Percentiles rank a stretch among this genome's conserved stretches.
Conservation (phyloP, 2,329 filamentous ascomycete genomes). For the Trichoderma sp. region DNA sequence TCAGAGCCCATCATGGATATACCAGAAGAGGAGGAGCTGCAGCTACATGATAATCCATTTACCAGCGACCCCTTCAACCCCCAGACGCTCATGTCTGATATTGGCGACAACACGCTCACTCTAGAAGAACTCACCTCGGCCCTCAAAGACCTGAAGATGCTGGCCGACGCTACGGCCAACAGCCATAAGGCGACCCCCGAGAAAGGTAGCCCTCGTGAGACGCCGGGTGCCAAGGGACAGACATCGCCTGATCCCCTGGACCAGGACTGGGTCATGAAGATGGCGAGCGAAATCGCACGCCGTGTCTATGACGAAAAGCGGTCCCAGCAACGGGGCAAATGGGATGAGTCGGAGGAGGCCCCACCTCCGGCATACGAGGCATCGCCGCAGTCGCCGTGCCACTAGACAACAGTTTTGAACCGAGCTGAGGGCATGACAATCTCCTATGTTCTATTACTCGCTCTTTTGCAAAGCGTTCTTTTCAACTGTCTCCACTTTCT, state of each 20-base stretch:
- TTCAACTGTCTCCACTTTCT: neutral
- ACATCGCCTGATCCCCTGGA: conserved; percentile 64
- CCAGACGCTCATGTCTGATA: conserved; percentile 33
- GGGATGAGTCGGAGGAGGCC: conserved; percentile 56
- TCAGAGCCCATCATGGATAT: conserved; percentile 64
- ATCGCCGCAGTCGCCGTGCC: conserved; percentile 40
- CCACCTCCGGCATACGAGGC: conserved; percentile 66
- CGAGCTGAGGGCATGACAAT: conserved; percentile 26
- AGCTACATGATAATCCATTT: conserved; percentile 46
- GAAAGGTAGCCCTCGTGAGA: conserved; percentile 33
- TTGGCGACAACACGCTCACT: conserved; percentile 26
- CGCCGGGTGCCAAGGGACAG: conserved; percentile 2
- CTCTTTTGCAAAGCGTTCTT: conserved; percentile 17
- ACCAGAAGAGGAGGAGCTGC: conserved; percentile 60
- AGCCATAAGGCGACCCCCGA: conserved; percentile 18
- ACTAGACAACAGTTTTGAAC: conserved; percentile 23
- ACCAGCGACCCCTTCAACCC: conserved; percentile 35
- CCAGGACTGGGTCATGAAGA: conserved; percentile 87
- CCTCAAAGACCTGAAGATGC: conserved; percentile 28
- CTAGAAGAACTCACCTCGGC: conserved; percentile 33
- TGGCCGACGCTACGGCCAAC: conserved; percentile 23
- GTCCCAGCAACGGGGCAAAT: conserved; percentile 38
- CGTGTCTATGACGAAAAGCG: conserved; percentile 86
- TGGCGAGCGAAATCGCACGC: conserved; percentile 87
- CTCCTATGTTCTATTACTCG: neutral